Percentiles rank a stretch among this genome's conserved stretches.
These are phyloP conservation scores for Delphinella strobiligena DNA, from an alignment of 2,329 filamentous ascomycete genomes.

Conservation along the genomic window DNA sequence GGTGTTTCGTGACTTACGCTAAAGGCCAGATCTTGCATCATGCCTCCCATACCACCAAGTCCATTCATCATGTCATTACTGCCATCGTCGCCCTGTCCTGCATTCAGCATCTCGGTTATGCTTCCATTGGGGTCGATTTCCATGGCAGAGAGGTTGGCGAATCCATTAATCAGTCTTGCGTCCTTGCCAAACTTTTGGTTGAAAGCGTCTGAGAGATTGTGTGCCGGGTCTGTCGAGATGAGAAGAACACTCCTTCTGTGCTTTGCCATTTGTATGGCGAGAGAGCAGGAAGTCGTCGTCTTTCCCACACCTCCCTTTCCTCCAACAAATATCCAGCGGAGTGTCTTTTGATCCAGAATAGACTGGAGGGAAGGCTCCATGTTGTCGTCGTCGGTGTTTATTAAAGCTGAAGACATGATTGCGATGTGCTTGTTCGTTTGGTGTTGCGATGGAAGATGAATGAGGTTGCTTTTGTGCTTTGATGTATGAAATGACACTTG, in stretches of 20 bases:
- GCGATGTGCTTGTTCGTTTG: background rate
- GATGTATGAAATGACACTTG: no score
- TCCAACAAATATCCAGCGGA: constrained; percentile 98
- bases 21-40: constrained; percentile 98
- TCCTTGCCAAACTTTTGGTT: constrained; percentile 99
- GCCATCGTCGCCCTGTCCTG: constrained; percentile 49
- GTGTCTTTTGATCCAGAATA: constrained; percentile 85
- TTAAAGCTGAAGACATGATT: constrained; percentile 8
- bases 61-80: constrained; percentile 59
- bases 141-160: constrained; percentile 92
- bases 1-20: constrained; percentile 46
- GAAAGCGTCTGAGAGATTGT: constrained; percentile 96
- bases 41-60: constrained; percentile 63
- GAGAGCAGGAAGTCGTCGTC: constrained; percentile 97
- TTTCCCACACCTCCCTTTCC: constrained; percentile 98
- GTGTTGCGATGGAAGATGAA: no score
- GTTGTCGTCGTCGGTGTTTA: constrained; percentile 51
- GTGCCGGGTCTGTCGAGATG: constrained; percentile 95
- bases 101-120: constrained; percentile 85
- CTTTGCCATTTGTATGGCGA: constrained; percentile 93
- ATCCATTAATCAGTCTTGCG: constrained; percentile 81
- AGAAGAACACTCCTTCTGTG: constrained; percentile 91
- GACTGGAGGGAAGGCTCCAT: constrained; percentile 90
- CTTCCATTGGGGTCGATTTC: constrained; percentile 98
- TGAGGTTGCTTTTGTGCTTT: no score